Evolutionary conservation across 768 basidiomycete genomes (phyloP).

Genomic region (Pholiota microspora): DNA sequence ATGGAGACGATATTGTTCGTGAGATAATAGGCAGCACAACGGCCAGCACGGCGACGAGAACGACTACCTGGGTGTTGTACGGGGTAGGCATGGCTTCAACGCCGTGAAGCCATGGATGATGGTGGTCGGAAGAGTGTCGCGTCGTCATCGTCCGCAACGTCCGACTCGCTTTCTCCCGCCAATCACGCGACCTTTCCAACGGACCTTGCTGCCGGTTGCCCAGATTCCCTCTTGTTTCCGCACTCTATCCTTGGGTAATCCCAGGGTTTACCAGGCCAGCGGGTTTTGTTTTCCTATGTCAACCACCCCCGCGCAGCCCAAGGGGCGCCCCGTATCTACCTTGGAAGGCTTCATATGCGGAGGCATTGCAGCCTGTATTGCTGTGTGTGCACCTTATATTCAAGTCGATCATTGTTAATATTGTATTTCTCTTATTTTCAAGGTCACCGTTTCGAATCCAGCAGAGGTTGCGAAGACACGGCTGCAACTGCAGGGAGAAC

Average conservation of each 20-base stretch:
- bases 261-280: conserved; percentile 4
- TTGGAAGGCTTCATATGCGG: conserved; percentile 86
- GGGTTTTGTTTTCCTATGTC: conserved; percentile 14
- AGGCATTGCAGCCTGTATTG: conserved; percentile 87
- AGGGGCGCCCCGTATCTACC: conserved; percentile 49
- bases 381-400: conserved; percentile 48
- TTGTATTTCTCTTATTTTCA: neutral
- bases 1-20: conserved; percentile 63
- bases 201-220: neutral
- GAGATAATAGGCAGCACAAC: conserved; percentile 52
- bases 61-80: conserved; percentile 49
- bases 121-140: neutral
- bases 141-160: neutral
- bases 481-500: conserved; percentile 93
- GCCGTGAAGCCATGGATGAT: neutral
- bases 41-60: conserved; percentile 56
- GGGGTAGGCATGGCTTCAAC: conserved; percentile 28
- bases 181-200: conserved; percentile 15
- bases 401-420: neutral
- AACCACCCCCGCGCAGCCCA: conserved; percentile 8
- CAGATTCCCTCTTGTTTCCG: neutral
- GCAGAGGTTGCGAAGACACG: conserved; percentile 92
- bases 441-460: conserved; percentile 82
- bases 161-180: conserved; percentile 1
- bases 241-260: neutral